phyloP scores from a whole-genome alignment of 768 basidiomycete species.

The Steccherinum ochraceum region DNA sequence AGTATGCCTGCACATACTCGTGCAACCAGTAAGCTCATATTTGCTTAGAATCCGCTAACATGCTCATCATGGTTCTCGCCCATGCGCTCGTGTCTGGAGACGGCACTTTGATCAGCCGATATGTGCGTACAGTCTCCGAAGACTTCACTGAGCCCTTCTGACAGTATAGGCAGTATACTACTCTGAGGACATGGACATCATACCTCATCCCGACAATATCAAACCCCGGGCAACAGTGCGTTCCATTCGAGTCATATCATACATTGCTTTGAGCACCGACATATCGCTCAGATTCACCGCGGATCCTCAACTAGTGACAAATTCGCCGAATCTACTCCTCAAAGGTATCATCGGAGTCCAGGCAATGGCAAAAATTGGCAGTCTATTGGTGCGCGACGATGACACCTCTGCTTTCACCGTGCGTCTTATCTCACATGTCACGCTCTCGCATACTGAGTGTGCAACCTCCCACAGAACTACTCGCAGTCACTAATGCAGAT shows the following conservation, averaged over 20 bases:
- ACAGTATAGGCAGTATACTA: too few species aligned
- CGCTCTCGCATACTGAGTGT: slow-evolving; percentile 1
- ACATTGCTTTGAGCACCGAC: neutral
- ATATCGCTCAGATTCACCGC: neutral
- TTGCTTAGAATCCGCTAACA: slow-evolving; percentile 28
- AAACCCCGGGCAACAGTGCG: too few species aligned
- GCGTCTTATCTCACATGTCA: too few species aligned
- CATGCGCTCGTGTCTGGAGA: slow-evolving; percentile 25
- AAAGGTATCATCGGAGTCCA: slow-evolving; percentile 19
- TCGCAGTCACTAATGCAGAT: neutral
- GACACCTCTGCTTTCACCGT: too few species aligned
- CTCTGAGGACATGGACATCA: too few species aligned
- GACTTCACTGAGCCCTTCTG: too few species aligned
- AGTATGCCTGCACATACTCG: too few species aligned
- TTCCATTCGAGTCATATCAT: too few species aligned
- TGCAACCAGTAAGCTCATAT: neutral
- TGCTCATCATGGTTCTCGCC: slow-evolving; percentile 28
- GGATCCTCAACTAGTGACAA: slow-evolving; percentile 2
- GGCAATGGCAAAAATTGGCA: slow-evolving; percentile 16
- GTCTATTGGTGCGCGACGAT: slow-evolving; percentile 4
- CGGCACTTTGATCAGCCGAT: slow-evolving; percentile 14
- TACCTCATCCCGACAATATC: too few species aligned
- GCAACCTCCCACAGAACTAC: neutral
- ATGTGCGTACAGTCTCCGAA: slow-evolving; percentile 8
- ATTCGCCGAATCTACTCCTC: slow-evolving; percentile 17